Conservation (phyloP, 1,284 basidiomycete species). For the Athelia psychrophila region DNA sequence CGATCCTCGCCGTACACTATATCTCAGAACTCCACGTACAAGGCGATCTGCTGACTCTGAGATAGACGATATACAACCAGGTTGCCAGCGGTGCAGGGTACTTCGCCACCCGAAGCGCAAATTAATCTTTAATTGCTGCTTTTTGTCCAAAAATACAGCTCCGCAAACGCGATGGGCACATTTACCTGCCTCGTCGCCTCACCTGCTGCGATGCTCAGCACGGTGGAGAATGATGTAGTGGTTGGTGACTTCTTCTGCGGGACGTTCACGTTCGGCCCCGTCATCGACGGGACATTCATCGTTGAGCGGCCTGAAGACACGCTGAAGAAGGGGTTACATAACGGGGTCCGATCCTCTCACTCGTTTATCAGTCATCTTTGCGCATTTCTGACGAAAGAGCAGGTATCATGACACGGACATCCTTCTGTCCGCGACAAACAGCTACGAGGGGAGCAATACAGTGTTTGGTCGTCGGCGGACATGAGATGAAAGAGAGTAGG, state of each 20-base stretch:
- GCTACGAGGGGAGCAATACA: slow-evolving; percentile 34
- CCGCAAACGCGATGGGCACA: slow-evolving; percentile 26
- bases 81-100: too few species aligned
- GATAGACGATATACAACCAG: too few species aligned
- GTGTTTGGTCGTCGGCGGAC: too few species aligned
- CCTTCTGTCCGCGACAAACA: slow-evolving; percentile 31
- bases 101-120: too few species aligned
- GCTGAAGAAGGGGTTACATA: slow-evolving; percentile 30
- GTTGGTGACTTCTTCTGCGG: slow-evolving; percentile 36
- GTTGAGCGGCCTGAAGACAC: slow-evolving; percentile 36
- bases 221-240: slow-evolving; percentile 32
- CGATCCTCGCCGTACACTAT: slow-evolving; percentile 37
- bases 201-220: slow-evolving; percentile 26
- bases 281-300: slow-evolving; percentile 45
- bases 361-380: background rate
- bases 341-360: too few species aligned
- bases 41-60: too few species aligned
- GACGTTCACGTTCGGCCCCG: slow-evolving; percentile 37
- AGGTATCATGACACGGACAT: slow-evolving; percentile 17
- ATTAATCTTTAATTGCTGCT: too few species aligned
- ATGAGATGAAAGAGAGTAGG: too few species aligned
- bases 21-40: too few species aligned
- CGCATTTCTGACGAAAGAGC: background rate
- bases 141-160: slow-evolving; percentile 28
- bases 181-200: slow-evolving; percentile 33